Percentiles rank a stretch among this genome's conserved stretches.
Conservation (phyloP, 257 asterid species). For the Ilex aquifolium region DNA sequence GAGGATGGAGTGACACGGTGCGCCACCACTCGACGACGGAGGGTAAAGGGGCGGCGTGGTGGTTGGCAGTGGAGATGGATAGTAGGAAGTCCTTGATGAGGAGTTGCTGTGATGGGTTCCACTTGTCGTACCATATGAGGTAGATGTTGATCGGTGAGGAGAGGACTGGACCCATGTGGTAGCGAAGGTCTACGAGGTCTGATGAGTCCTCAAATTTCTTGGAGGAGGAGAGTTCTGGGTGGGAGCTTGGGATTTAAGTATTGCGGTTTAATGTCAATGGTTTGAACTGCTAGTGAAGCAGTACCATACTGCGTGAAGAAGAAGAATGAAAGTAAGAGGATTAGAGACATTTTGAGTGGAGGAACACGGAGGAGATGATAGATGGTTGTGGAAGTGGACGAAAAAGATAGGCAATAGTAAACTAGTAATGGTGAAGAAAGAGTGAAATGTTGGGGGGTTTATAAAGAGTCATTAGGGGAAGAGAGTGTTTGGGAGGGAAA, state of each 20-base stretch:
- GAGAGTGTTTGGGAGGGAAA: slow-evolving; percentile 14
- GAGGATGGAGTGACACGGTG: slow-evolving; percentile 48
- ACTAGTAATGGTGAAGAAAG: not conserved
- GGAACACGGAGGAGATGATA: not conserved
- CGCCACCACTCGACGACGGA: slow-evolving; percentile 91
- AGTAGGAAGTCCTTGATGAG: slow-evolving; percentile 72
- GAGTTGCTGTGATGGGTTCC: slow-evolving; percentile 64
- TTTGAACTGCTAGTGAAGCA: slow-evolving; percentile 2
- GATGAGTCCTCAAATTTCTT: slow-evolving; percentile 82
- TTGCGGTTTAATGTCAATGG: slow-evolving; percentile 2
- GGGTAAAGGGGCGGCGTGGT: slow-evolving; percentile 52
- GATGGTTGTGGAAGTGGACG: not conserved
- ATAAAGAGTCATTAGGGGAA: not conserved
- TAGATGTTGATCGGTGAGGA: slow-evolving; percentile 86
- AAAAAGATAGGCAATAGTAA: too few relatives aligned
- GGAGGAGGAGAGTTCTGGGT: slow-evolving; percentile 38
- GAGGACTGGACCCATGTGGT: slow-evolving; percentile 95
- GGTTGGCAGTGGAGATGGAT: slow-evolving; percentile 53
- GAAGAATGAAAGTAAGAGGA: slow-evolving; percentile 4
- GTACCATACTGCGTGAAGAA: not conserved
- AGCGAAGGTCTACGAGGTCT: slow-evolving; percentile 60
- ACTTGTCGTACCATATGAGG: slow-evolving; percentile 82
- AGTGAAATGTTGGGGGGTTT: not conserved
- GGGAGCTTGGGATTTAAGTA: slow-evolving; percentile 51
- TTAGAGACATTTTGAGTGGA: slow-evolving; percentile 6